These are phyloP conservation scores for Crithidia bombi DNA, from an alignment of 208 protist species.

Conservation along the genomic window DNA sequence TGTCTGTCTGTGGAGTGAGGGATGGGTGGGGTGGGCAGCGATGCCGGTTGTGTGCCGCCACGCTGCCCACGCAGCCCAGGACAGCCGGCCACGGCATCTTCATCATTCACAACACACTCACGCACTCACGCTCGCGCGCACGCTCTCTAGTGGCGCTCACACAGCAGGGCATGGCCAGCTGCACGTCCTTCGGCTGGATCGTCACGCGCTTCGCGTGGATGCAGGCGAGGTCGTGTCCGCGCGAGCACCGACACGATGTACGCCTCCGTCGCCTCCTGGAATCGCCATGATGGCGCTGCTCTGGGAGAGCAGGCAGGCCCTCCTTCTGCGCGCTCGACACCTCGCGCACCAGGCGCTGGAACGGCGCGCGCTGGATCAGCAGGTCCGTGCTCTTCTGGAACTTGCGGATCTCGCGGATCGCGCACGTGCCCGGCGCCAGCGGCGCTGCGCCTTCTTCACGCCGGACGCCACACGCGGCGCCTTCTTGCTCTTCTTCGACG, in stretches of 20 bases:
- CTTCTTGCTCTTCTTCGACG: slow-evolving; percentile 97
- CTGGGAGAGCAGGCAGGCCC: too few relatives aligned
- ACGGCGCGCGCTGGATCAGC: slow-evolving; percentile 88
- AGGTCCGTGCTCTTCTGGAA: slow-evolving; percentile 90
- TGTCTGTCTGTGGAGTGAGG: too few relatives aligned
- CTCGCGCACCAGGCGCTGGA: slow-evolving; percentile 91
- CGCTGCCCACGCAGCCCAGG: background rate
- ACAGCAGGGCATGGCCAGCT: slow-evolving; percentile 66
- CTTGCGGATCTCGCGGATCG: slow-evolving; percentile 97
- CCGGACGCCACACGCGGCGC: slow-evolving; percentile 94
- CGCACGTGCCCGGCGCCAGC: slow-evolving; percentile 97
- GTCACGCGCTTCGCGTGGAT: slow-evolving; percentile 90
- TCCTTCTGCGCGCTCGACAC: too few relatives aligned
- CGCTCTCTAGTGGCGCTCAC: slow-evolving; percentile 53
- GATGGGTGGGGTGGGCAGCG: background rate
- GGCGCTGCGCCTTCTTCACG: slow-evolving; percentile 97
- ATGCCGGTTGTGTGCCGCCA: slow-evolving; percentile 7
- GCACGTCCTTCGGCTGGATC: slow-evolving; percentile 81
- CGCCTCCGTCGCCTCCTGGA: slow-evolving; percentile 89
- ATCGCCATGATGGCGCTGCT: too few relatives aligned
- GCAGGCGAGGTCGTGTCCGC: slow-evolving; percentile 91
- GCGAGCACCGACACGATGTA: slow-evolving; percentile 93
- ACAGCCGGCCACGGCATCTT: background rate
- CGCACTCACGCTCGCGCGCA: background rate
- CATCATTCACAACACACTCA: too few relatives aligned